These are phyloP conservation scores for Neurospora pannonica DNA, from an alignment of 495 filamentous ascomycete genomes.

Conservation along the genomic window DNA sequence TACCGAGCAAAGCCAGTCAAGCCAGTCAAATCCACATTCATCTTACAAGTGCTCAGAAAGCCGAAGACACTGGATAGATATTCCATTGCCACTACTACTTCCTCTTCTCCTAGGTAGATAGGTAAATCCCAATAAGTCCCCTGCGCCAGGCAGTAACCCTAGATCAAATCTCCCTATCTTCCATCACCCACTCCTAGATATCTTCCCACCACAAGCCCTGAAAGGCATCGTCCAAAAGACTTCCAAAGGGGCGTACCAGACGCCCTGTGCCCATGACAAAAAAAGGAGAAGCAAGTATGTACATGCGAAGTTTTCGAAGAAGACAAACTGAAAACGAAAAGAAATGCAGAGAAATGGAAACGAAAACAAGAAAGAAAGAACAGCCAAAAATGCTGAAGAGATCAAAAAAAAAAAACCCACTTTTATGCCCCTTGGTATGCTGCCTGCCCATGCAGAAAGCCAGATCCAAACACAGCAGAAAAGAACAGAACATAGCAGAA, in stretches of 20 bases:
- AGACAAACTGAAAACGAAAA: neutral
- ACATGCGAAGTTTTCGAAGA: neutral
- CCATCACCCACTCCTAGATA: neutral
- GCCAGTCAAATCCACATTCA: too few relatives aligned
- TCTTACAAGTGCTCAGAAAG: too few relatives aligned
- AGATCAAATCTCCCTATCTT: neutral
- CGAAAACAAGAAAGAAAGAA: neutral
- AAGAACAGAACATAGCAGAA: neutral
- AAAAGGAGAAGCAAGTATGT: neutral
- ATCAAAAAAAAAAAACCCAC: neutral
- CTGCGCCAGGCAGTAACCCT: neutral
- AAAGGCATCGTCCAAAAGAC: neutral
- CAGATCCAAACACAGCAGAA: neutral
- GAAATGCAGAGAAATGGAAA: neutral
- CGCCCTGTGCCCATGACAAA: neutral
- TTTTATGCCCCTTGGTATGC: neutral
- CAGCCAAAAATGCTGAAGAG: neutral
- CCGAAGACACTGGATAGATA: neutral
- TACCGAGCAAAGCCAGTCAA: too few relatives aligned
- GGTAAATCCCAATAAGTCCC: neutral
- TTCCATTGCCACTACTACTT: neutral
- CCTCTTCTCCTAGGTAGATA: neutral
- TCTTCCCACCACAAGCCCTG: neutral
- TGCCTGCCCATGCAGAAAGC: neutral
- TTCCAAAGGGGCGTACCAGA: neutral